These are phyloP conservation scores for Metschnikowia bowlesiae DNA, from an alignment of 805 yeast species.

Conservation along the genomic window DNA sequence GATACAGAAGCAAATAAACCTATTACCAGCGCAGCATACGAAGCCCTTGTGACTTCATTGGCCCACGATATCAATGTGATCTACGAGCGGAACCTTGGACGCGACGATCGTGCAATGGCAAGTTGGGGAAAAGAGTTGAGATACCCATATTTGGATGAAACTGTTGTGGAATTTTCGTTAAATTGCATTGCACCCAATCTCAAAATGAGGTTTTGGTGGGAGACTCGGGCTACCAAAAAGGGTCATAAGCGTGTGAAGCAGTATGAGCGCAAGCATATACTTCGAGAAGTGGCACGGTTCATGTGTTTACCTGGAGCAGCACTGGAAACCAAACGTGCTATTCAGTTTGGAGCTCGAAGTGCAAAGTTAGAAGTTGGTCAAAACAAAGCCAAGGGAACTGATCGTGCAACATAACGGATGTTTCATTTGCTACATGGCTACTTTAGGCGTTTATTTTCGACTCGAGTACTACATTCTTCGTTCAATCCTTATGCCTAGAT, in stretches of 20 bases:
- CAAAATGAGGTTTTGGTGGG: slow-evolving; percentile 36
- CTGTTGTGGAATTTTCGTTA: slow-evolving; percentile 50
- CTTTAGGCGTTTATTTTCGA: background rate
- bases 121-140: slow-evolving; percentile 87
- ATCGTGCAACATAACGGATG: slow-evolving; percentile 19
- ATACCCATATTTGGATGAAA: slow-evolving; percentile 76
- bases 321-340: slow-evolving; percentile 84
- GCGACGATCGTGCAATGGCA: slow-evolving; percentile 88
- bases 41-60: slow-evolving; percentile 53
- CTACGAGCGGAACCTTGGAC: slow-evolving; percentile 73
- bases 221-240: slow-evolving; percentile 18
- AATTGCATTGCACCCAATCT: slow-evolving; percentile 45
- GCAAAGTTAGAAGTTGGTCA: slow-evolving; percentile 88
- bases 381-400: slow-evolving; percentile 76
- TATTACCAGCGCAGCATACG: slow-evolving; percentile 19
- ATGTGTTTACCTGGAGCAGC: slow-evolving; percentile 53
- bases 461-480: background rate
- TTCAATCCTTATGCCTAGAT: background rate
- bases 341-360: slow-evolving; percentile 93
- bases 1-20: slow-evolving; percentile 15
- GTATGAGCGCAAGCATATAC: slow-evolving; percentile 45
- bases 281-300: slow-evolving; percentile 56
- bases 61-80: slow-evolving; percentile 67
- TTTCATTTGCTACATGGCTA: background rate
- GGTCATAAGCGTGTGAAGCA: slow-evolving; percentile 25